These are phyloP conservation scores for Globisporangium spinosum DNA, from an alignment of 352 stramenopile genomes.

Conservation along the genomic window DNA sequence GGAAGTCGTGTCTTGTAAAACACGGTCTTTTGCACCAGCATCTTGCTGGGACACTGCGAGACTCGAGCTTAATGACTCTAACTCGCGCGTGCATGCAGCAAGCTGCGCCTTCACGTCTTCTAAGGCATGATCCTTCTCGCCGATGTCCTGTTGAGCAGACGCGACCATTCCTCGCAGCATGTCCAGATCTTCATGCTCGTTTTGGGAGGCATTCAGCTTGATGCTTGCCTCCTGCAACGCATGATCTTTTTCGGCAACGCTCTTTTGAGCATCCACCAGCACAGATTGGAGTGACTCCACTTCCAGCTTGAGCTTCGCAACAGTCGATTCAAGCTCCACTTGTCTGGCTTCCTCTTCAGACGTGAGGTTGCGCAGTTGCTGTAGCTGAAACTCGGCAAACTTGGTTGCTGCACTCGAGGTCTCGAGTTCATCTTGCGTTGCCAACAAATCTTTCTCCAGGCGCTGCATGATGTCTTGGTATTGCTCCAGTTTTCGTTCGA, in stretches of 20 bases:
- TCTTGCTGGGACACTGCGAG: constrained; percentile 3
- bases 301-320: constrained; percentile 22
- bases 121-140: constrained; percentile 7
- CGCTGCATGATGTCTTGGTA: constrained; percentile 72
- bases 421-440: constrained; percentile 72
- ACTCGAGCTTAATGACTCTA: constrained; percentile 5
- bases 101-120: constrained; percentile 12
- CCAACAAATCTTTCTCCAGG: constrained; percentile 58
- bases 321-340: constrained; percentile 21
- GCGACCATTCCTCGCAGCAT: constrained; percentile 2
- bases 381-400: constrained; percentile 78
- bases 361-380: constrained; percentile 57
- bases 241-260: constrained; percentile 8
- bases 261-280: constrained; percentile 5
- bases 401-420: constrained; percentile 73
- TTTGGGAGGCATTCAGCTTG: neutral
- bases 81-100: constrained; percentile 4
- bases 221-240: constrained; percentile 12
- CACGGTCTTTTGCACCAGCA: neutral
- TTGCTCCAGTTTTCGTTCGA: constrained; percentile 67
- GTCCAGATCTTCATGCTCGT: constrained; percentile 7
- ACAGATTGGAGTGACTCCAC: constrained; percentile 14
- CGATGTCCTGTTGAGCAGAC: constrained; percentile 9
- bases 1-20: neutral
- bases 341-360: constrained; percentile 47